phyloP scores from a whole-genome alignment of 2,329 filamentous ascomycete species.

The Fusarium nanum region DNA sequence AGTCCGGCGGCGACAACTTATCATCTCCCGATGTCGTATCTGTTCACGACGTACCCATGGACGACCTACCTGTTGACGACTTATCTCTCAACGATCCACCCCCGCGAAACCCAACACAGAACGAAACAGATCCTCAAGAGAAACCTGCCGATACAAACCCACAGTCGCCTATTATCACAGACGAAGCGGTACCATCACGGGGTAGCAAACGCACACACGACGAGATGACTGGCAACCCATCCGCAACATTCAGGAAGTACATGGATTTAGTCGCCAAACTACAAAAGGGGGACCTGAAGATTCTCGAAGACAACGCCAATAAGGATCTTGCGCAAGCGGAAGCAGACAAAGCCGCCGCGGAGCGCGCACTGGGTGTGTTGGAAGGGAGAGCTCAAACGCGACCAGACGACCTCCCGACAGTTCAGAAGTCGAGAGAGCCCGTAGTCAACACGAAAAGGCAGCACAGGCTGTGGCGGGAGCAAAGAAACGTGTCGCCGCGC shows the following conservation, averaged over 20 bases:
- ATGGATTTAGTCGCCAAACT: background rate
- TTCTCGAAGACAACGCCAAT: background rate
- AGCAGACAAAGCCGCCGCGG: background rate
- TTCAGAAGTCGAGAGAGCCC: accelerated
- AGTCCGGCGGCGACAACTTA: background rate
- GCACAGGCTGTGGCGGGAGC: background rate
- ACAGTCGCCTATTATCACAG: accelerated
- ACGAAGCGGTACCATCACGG: accelerated
- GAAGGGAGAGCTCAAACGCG: background rate
- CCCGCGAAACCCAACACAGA: background rate
- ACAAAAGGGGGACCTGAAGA: background rate
- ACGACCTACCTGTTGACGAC: background rate
- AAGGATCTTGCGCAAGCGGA: background rate
- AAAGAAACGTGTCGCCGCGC: background rate
- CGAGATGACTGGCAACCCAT: background rate
- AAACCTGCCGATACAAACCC: background rate
- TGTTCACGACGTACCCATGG: background rate
- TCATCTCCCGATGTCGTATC: too few relatives aligned
- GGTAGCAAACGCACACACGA: background rate
- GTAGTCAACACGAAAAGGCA: background rate
- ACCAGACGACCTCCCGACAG: accelerated
- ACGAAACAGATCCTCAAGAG: background rate
- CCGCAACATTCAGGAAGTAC: background rate
- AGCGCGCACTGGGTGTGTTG: background rate
- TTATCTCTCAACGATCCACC: background rate